These are phyloP conservation scores for Aspergillus texensis DNA, from an alignment of 2,329 filamentous ascomycete species.

Conservation along the genomic window DNA sequence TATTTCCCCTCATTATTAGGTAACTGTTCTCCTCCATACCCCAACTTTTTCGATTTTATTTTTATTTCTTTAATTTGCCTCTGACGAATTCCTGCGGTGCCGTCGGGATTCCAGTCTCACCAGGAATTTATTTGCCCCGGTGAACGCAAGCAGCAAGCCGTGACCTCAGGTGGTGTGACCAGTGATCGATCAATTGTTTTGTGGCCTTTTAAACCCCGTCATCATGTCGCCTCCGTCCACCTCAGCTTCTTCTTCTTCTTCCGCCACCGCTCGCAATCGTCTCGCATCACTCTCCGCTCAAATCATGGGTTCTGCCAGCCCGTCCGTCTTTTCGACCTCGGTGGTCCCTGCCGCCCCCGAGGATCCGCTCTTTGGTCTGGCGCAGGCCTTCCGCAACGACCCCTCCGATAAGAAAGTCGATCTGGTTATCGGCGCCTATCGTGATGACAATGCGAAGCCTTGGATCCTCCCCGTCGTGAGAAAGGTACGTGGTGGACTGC, in stretches of 20 bases:
- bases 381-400: conserved; percentile 84
- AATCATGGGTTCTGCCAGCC: conserved; percentile 63
- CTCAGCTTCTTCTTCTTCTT: conserved; percentile 13
- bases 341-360: conserved; percentile 87
- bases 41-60: not conserved
- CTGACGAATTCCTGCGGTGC: conserved; percentile 1
- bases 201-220: conserved; percentile 18
- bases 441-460: conserved; percentile 92
- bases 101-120: conserved; percentile 9
- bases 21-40: conserved; percentile 1
- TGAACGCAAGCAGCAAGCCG: conserved; percentile 39
- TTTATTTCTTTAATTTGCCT: not conserved
- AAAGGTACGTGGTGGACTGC: conserved; percentile 63
- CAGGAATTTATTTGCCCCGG: conserved; percentile 23
- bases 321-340: conserved; percentile 73
- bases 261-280: conserved; percentile 30
- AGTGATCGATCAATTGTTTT: conserved; percentile 9
- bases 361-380: conserved; percentile 91
- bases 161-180: conserved; percentile 29
- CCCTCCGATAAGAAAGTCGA: conserved; percentile 80
- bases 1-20: conserved; percentile 8
- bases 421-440: conserved; percentile 91
- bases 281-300: conserved; percentile 52
- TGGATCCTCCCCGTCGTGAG: conserved; percentile 97
- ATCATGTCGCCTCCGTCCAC: conserved; percentile 15